A percentile compares a stretch with the other conserved stretches of the same genome.
phyloP scores from a whole-genome alignment of 1,284 basidiomycete genomes.

The Apiotrichum porosum region DNA sequence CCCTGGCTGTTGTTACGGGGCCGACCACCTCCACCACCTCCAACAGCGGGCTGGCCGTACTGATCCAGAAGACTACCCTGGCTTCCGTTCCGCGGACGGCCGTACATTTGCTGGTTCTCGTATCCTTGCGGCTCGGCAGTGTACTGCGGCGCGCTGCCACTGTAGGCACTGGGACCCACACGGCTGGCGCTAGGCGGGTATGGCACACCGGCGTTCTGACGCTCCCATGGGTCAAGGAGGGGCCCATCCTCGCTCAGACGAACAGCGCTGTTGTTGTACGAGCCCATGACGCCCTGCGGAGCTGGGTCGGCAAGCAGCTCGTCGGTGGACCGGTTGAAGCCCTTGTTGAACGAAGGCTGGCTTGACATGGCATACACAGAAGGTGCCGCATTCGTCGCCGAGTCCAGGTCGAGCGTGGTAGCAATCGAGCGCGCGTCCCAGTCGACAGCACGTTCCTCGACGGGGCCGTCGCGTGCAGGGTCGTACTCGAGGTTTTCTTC shows the following conservation, averaged over 20 bases:
- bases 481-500: slow-evolving; percentile 50
- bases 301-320: slow-evolving; percentile 20
- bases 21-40: too few relatives aligned
- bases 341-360: not conserved
- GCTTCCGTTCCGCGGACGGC: too few relatives aligned
- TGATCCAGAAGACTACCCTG: too few relatives aligned
- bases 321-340: slow-evolving; percentile 36
- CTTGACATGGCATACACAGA: not conserved
- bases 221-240: slow-evolving; percentile 8
- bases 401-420: slow-evolving; percentile 28
- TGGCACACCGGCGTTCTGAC: not conserved
- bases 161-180: too few relatives aligned
- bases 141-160: too few relatives aligned
- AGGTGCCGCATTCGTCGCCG: slow-evolving; percentile 25
- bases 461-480: slow-evolving; percentile 35
- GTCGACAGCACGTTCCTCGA: slow-evolving; percentile 26
- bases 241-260: slow-evolving; percentile 3
- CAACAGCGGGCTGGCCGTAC: too few relatives aligned
- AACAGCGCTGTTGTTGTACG: too few relatives aligned
- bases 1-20: too few relatives aligned
- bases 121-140: not conserved
- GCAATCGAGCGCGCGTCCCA: slow-evolving; percentile 43
- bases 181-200: slow-evolving; percentile 6
- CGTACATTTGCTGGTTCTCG: not conserved
- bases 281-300: not conserved